phyloP scores from a whole-genome alignment of 1,284 basidiomycete genomes.

The Malassezia globosa region DNA sequence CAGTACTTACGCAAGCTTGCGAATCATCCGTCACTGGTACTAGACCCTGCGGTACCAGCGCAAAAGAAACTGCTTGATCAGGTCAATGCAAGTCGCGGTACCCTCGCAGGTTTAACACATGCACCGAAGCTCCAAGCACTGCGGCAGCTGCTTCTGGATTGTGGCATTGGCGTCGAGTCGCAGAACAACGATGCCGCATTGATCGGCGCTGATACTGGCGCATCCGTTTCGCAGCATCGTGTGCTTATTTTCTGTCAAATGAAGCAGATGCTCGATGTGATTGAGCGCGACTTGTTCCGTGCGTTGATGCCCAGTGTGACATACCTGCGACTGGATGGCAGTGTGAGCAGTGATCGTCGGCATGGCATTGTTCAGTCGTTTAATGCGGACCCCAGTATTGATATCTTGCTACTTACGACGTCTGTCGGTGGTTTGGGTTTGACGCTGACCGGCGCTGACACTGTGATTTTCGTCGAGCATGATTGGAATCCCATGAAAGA shows the following conservation, averaged over 20 bases:
- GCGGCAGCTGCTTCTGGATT: constrained; percentile 53
- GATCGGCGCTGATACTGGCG: constrained; percentile 45
- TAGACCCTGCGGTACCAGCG: constrained; percentile 27
- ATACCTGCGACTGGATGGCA: constrained; percentile 88
- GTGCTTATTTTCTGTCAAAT: constrained; percentile 98
- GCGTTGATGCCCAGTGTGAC: constrained; percentile 84
- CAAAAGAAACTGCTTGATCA: constrained; percentile 59
- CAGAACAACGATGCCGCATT: constrained; percentile 55
- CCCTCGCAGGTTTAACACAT: constrained; percentile 68
- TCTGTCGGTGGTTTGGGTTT: constrained; percentile 92
- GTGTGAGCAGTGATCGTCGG: constrained; percentile 35
- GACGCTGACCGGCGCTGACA: constrained; percentile 94
- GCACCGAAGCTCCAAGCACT: constrained; percentile 82
- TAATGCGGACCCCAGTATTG: constrained; percentile 93
- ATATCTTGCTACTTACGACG: constrained; percentile 87
- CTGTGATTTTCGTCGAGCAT: constrained; percentile 98
- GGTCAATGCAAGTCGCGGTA: constrained; percentile 46
- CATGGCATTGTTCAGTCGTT: constrained; percentile 79
- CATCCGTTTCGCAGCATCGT: constrained; percentile 74
- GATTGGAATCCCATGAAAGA: constrained; percentile 99
- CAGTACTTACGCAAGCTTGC: constrained; percentile 96
- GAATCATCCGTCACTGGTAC: constrained; percentile 69
- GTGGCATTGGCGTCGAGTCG: constrained; percentile 69
- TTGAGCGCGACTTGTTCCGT: constrained; percentile 85
- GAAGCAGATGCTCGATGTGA: constrained; percentile 97